Conservation (phyloP, 495 filamentous ascomycete genomes). For the Xylaria grammica region DNA sequence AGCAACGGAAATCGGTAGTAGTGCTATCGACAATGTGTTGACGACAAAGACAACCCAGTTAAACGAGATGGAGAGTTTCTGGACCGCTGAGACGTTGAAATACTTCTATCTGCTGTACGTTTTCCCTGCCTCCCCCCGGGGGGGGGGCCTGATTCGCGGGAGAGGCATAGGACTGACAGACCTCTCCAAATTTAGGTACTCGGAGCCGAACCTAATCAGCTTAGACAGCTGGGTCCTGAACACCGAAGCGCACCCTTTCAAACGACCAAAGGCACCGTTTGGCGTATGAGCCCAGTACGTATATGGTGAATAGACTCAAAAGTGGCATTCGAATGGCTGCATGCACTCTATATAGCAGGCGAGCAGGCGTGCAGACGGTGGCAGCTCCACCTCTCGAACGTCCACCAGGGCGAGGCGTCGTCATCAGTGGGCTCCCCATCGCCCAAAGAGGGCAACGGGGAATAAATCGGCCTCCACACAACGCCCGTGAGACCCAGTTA, state of each 20-base stretch:
- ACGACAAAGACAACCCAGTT: slow-evolving; percentile 31
- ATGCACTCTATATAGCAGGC: not conserved
- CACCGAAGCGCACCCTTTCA: slow-evolving; percentile 64
- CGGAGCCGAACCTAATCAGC: slow-evolving; percentile 66
- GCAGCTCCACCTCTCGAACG: slow-evolving; percentile 5
- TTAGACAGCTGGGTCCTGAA: slow-evolving; percentile 86
- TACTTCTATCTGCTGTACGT: slow-evolving; percentile 91
- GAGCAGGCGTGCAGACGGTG: not conserved
- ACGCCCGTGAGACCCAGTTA: not conserved
- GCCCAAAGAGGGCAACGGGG: not conserved
- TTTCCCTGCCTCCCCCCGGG: not conserved
- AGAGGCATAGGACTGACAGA: slow-evolving; percentile 23
- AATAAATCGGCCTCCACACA: not conserved
- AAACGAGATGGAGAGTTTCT: slow-evolving; percentile 68
- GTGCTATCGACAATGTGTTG: slow-evolving; percentile 78
- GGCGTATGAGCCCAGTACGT: slow-evolving; percentile 1
- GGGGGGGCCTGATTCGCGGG: not conserved
- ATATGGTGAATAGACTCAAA: not conserved
- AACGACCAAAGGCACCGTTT: slow-evolving; percentile 47
- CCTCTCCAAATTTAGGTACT: slow-evolving; percentile 41
- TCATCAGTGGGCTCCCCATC: slow-evolving; percentile 1
- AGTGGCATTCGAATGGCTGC: not conserved
- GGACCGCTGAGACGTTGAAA: slow-evolving; percentile 83
- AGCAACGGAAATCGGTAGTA: slow-evolving; percentile 68
- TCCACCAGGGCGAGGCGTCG: slow-evolving; percentile 11